Evolutionary conservation across 495 filamentous ascomycete genomes (phyloP).

Genomic region (Barbatosphaeria neglecta): DNA sequence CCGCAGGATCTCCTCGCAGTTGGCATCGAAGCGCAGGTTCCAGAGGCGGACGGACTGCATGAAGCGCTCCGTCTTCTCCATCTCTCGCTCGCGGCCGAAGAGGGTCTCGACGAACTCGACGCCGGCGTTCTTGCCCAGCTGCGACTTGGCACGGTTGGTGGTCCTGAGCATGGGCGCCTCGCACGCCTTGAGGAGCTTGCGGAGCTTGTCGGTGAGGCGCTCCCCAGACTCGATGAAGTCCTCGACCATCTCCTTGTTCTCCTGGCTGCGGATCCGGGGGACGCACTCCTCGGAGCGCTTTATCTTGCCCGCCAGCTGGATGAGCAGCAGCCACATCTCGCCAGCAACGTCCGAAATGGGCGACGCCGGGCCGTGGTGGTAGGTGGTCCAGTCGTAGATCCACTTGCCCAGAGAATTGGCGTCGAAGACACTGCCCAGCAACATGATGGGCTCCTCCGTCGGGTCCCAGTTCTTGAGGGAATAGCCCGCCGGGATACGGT

Average conservation of each 20-base stretch:
- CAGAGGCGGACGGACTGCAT: slow-evolving; percentile 89
- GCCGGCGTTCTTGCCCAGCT: slow-evolving; percentile 86
- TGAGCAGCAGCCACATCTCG: slow-evolving; percentile 88
- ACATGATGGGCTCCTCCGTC: slow-evolving; percentile 77
- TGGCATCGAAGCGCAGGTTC: slow-evolving; percentile 91
- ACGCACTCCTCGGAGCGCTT: slow-evolving; percentile 82
- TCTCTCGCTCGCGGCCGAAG: slow-evolving; percentile 84
- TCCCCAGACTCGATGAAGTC: slow-evolving; percentile 91
- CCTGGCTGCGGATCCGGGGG: slow-evolving; percentile 54
- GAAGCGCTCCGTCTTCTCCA: slow-evolving; percentile 87
- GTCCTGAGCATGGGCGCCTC: slow-evolving; percentile 76
- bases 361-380: slow-evolving; percentile 71
- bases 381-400: slow-evolving; percentile 99
- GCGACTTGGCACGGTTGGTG: slow-evolving; percentile 47
- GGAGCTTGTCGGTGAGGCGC: slow-evolving; percentile 74
- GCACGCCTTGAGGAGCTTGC: slow-evolving; percentile 76
- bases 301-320: slow-evolving; percentile 91
- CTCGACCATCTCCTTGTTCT: slow-evolving; percentile 70
- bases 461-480: slow-evolving; percentile 99
- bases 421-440: slow-evolving; percentile 93
- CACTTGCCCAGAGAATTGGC: slow-evolving; percentile 96
- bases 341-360: slow-evolving; percentile 89
- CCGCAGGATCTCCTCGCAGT: slow-evolving; percentile 84
- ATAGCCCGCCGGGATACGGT: slow-evolving; percentile 81
- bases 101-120: slow-evolving; percentile 95